Base-by-base conservation (phyloP, 2,329 filamentous ascomycete species). In the Fonsecaea multimorphosa region DNA sequence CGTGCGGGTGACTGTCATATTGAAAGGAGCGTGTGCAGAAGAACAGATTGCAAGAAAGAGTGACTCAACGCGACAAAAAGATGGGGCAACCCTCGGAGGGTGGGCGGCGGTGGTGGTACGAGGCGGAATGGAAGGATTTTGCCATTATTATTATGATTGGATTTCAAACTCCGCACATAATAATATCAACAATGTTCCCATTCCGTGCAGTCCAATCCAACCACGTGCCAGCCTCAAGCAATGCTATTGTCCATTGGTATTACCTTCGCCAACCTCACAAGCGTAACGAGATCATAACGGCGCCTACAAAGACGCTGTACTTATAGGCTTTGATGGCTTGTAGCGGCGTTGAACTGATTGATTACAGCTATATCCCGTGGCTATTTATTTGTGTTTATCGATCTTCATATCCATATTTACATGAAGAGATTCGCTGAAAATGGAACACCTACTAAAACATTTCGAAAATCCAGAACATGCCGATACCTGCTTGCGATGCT, bases 1-100 rank as follows among this genome's bases (percentile, higher is more conserved):
- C 51, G 82, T 84, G 64, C 82, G 81, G 60, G 82, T 84, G 60
- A 82, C 70, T 58, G 78, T 80, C 81, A 82, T 83, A 1, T 12
- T 63, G 19, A 44, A 58, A 61, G 4, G 56, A 66, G 44, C 16
- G 55, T 54, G 34, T 24, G 46, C 12, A 55, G 60, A 49, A 51
- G 22, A 11, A 59, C 40, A 49, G 34, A 29, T 16, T n/a, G 22
- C 9, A 51, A 29, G 16, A 58, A 62, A 27, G 53, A 62, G 51
- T 24, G 54, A 57, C 22, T 40, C 16, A 14, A 31, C 34, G 51
- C 51, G 58, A 22, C 58, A 55, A 46, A 46, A 24, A n/a, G 49
- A 61, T 36, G 24, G 53, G 24, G 29, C 31, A 53, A 14, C 24
- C 46, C 11, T 22, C 19, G 24, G 49, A 22, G 1, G 16, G 19